phyloP scores from a whole-genome alignment of 192 early-diverging fungal species.

The Chytriomyces sp. region DNA sequence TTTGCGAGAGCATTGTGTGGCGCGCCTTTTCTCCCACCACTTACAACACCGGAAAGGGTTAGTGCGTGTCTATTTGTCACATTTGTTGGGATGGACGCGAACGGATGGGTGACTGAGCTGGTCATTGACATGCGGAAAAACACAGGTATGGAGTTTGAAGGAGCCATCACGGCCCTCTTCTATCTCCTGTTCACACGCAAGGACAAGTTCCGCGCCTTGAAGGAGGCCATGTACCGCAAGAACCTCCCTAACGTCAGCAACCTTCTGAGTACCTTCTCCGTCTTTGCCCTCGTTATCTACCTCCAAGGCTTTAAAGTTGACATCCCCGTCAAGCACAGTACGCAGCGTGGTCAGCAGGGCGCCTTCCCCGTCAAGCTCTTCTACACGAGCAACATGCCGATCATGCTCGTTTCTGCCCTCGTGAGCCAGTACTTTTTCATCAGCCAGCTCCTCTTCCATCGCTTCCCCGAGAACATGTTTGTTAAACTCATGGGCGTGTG shows the following conservation, averaged over 20 bases:
- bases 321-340: conserved; percentile 96
- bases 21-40: conserved; percentile 97
- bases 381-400: conserved; percentile 99
- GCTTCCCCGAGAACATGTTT: conserved; percentile 96
- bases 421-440: conserved; percentile 98
- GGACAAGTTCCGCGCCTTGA: conserved; percentile 96
- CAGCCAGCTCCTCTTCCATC: conserved; percentile 96
- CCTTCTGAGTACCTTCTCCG: conserved; percentile 84
- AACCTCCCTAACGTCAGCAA: conserved; percentile 70
- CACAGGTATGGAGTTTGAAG: conserved; percentile 92
- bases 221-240: conserved; percentile 94
- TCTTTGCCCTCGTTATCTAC: conserved; percentile 73
- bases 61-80: not conserved
- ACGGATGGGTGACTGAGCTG: no score
- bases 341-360: conserved; percentile 95
- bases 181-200: conserved; percentile 91
- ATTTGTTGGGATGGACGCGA: no score
- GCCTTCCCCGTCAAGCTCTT: conserved; percentile 99
- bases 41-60: conserved; percentile 93
- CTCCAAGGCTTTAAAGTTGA: conserved; percentile 99
- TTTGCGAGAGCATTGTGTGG: conserved; percentile 99
- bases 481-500: conserved; percentile 94
- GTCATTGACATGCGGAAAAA: no score
- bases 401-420: conserved; percentile 98
- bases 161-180: conserved; percentile 93